Base-by-base conservation (phyloP, 2,329 filamentous ascomycete genomes). In the Venturia pyrina region DNA sequence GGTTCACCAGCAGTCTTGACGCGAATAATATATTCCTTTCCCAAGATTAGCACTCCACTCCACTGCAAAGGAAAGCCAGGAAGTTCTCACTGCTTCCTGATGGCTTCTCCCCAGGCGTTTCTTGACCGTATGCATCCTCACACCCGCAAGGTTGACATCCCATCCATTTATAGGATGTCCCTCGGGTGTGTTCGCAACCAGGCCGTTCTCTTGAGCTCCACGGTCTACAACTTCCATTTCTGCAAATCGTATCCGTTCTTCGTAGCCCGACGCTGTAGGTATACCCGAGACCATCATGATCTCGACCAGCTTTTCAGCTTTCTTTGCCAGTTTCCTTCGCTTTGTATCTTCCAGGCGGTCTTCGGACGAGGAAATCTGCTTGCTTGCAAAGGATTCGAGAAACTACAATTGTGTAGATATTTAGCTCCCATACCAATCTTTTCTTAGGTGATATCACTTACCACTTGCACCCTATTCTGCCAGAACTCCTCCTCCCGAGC, bases 241-340 rank as follows among this genome's bases (percentile, higher is more conserved):
- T 1, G 92, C 91, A 75, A 99, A 99, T 63, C 92, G 87, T 73
- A 99, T 97, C 66, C 95, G 87, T 80, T 99, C 95, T 77, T 99
- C 95, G 75, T 98, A 99, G 1, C 95, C 95, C 5, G 93, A 97
- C 4, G 95, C 92, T 0, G 95, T 99, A 43, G 90, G 91, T 66
- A 99, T 89, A 46, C 95, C 95, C 8, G 93, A 98, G 10, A 99
- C 95, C 92, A 99, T 97, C 95, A 99, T 99, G 68, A 99, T 82
- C 81, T 99, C 95, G 13, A 99, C 91, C 66, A 99, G 80, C 80
- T 99, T 99, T 76, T 95, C 89, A 61, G 90, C 91, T 83, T 99
- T 99, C 71, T 88, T 82, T 3, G 95, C 93, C 69, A 99, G 80
- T 77, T 99, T 99, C 69, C 88, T 85, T 67, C 95, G 86, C 80